Evolutionary conservation across 2,329 filamentous ascomycete genomes (phyloP).

Genomic region (Penicillium sp.): DNA sequence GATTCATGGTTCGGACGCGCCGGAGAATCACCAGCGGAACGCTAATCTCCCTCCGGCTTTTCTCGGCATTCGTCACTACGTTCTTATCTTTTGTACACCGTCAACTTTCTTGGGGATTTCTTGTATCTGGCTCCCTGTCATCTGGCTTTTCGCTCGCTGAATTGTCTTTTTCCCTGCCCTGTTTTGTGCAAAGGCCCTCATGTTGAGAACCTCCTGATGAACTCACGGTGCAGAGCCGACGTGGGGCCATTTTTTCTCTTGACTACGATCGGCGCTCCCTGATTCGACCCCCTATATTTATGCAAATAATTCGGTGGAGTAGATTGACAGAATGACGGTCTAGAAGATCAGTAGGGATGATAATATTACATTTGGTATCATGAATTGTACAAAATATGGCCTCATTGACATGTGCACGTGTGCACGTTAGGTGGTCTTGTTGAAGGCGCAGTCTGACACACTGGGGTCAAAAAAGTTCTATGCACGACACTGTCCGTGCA

Average conservation of each 20-base stretch:
- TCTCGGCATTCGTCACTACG: constrained; percentile 4
- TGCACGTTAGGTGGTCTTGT: not conserved
- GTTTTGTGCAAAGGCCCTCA: not conserved
- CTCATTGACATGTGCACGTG: not conserved
- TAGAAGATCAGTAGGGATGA: not conserved
- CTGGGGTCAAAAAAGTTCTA: not conserved
- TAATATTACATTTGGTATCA: constrained; percentile 2
- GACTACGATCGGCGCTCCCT: constrained; percentile 15
- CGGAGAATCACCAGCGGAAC: constrained; percentile 23
- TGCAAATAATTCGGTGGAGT: not conserved
- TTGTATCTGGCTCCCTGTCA: not conserved
- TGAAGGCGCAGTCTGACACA: not conserved
- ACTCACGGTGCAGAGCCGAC: constrained; percentile 14
- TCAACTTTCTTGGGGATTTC: not conserved
- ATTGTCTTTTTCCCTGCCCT: not conserved
- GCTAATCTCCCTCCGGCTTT: constrained; percentile 13
- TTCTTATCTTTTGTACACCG: not conserved
- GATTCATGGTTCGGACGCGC: constrained; percentile 24
- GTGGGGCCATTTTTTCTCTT: constrained; percentile 9
- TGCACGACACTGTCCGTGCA: constrained; percentile 15
- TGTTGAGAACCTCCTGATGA: constrained; percentile 10
- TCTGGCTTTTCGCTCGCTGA: not conserved
- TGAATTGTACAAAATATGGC: not conserved
- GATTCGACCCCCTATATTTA: constrained; percentile 15
- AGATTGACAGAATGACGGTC: not conserved